These are phyloP conservation scores for Misopates orontium DNA, from an alignment of 257 asterid species.

Conservation along the genomic window DNA sequence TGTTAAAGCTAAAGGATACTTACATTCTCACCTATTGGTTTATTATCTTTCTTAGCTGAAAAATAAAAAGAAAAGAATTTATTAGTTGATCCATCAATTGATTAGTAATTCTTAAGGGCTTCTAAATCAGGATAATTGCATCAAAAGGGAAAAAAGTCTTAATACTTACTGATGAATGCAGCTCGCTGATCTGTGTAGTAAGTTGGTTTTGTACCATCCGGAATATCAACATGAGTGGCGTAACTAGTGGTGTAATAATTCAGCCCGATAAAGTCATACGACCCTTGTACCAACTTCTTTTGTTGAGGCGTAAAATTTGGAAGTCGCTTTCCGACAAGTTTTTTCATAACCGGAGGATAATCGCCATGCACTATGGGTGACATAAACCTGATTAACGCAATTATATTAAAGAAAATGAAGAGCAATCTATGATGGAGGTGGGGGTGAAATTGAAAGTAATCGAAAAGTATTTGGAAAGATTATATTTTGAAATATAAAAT, in stretches of 20 bases:
- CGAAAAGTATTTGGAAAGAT: no score
- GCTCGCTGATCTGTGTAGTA: conserved; percentile 14
- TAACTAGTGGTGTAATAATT: conserved; percentile 32
- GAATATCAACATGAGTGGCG: neutral
- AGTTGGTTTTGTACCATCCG: neutral
- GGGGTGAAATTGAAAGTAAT: no score
- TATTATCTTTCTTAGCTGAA: neutral
- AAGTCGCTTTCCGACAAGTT: conserved; percentile 1
- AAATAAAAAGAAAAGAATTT: neutral
- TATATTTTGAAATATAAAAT: no score
- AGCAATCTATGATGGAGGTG: no score
- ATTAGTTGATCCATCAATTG: neutral
- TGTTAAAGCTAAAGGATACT: neutral
- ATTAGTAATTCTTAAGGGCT: neutral
- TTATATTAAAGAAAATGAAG: neutral
- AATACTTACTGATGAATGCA: neutral
- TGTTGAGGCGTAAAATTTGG: neutral
- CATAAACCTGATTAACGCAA: conserved; percentile 29
- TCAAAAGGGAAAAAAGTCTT: neutral
- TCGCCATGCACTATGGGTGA: conserved; percentile 6
- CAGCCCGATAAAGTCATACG: conserved; percentile 15
- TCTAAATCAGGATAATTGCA: no score
- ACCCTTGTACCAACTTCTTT: neutral
- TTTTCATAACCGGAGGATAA: conserved; percentile 6
- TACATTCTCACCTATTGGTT: conserved; percentile 14